These are phyloP conservation scores for Dothideomycetes sp. DNA, from an alignment of 2,329 filamentous ascomycete genomes.

Conservation along the genomic window DNA sequence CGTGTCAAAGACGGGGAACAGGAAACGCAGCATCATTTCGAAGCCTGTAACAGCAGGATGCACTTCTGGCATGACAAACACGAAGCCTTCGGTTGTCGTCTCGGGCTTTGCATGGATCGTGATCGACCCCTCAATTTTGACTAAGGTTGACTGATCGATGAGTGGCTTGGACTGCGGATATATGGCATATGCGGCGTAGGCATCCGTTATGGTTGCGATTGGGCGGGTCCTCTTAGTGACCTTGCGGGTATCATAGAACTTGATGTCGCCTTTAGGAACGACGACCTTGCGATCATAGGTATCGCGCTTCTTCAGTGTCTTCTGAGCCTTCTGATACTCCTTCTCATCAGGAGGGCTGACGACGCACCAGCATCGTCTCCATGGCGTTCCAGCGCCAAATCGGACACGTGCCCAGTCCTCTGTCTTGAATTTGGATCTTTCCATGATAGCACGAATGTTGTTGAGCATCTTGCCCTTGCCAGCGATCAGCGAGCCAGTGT, in stretches of 20 bases:
- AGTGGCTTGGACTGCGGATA: conserved; percentile 91
- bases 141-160: conserved; percentile 84
- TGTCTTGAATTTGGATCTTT: conserved; percentile 61
- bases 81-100: conserved; percentile 77
- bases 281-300: conserved; percentile 67
- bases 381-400: conserved; percentile 91
- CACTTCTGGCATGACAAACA: conserved; percentile 95
- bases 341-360: conserved; percentile 90
- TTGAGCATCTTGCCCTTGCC: conserved; percentile 85
- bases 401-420: conserved; percentile 93
- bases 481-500: conserved; percentile 89
- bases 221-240: conserved; percentile 85
- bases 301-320: conserved; percentile 69
- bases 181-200: conserved; percentile 86
- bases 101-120: conserved; percentile 73
- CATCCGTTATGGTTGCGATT: conserved; percentile 83
- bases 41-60: conserved; percentile 88
- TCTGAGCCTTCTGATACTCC: conserved; percentile 72
- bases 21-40: conserved; percentile 84
- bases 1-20: conserved; percentile 90
- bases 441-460: conserved; percentile 83
- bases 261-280: conserved; percentile 74
- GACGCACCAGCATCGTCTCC: conserved; percentile 95
- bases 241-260: conserved; percentile 84
- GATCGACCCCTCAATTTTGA: conserved; percentile 88